A percentile compares a stretch with the other conserved stretches of the same genome.
phyloP scores from a whole-genome alignment of 306 rosid species.

The Mimosa pudica region DNA sequence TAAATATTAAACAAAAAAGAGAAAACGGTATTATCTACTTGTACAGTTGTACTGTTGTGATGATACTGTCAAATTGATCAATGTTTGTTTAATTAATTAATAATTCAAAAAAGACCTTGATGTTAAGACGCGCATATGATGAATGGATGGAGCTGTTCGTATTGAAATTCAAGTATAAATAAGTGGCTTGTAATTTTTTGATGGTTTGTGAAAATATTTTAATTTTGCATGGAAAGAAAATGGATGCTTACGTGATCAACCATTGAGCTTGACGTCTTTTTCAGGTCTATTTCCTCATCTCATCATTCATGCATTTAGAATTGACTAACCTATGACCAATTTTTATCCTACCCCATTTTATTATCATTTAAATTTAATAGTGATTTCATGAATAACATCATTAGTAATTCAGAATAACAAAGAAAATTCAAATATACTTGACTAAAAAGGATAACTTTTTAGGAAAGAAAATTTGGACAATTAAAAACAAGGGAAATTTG shows the following conservation, averaged over 20 bases:
- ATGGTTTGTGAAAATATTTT: not conserved
- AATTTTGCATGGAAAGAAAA: constrained; percentile 44
- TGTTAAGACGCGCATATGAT: not conserved
- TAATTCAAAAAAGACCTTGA: not conserved
- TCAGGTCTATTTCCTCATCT: constrained; percentile 25
- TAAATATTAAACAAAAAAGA: not conserved
- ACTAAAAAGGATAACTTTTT: too few species aligned
- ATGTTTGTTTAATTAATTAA: constrained; percentile 16
- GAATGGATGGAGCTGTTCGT: constrained; percentile 14
- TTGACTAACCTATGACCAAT: not conserved
- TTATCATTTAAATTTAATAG: not conserved
- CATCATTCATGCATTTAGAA: constrained; percentile 16
- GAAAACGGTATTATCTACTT: constrained; percentile 14
- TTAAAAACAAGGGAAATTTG: too few species aligned
- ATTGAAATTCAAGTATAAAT: constrained; percentile 1
- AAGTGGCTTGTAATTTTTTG: constrained; percentile 11
- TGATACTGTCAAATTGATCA: constrained; percentile 24
- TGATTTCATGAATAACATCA: not conserved
- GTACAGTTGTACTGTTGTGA: not conserved
- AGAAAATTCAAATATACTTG: not conserved
- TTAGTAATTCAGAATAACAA: too few species aligned
- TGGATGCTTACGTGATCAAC: constrained; percentile 53
- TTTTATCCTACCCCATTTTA: not conserved
- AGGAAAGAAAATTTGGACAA: not conserved
- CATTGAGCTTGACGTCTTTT: constrained; percentile 36